Conservation (phyloP, 352 stramenopile species). For the Globisporangium rhizosaccharum region DNA sequence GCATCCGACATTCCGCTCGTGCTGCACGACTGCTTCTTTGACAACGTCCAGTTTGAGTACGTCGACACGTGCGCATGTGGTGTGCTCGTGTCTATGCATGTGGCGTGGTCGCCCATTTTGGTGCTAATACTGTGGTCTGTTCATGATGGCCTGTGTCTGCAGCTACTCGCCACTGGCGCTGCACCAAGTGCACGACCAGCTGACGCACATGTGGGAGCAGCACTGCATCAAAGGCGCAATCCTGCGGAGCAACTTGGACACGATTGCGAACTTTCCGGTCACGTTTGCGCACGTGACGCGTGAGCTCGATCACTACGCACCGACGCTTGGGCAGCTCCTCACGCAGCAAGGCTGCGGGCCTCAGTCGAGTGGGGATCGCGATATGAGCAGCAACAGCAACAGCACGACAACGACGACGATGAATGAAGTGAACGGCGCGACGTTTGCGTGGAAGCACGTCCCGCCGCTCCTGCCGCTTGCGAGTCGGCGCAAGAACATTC, state of each 20-base stretch:
- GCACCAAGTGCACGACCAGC: conserved; percentile 68
- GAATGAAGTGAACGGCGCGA: background rate
- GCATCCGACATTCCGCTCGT: conserved; percentile 93
- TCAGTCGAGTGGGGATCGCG: no score
- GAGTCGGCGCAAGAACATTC: conserved; percentile 53
- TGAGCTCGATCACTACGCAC: conserved; percentile 70
- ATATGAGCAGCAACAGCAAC: background rate
- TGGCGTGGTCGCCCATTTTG: background rate
- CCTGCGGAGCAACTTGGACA: conserved; percentile 65
- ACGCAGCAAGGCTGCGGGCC: conserved; percentile 30
- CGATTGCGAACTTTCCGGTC: conserved; percentile 43
- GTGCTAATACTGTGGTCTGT: conserved; percentile 19
- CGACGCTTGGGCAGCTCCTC: conserved; percentile 73
- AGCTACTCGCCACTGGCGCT: conserved; percentile 67
- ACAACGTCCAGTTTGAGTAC: conserved; percentile 73
- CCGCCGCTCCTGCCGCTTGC: conserved; percentile 43
- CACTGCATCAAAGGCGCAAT: conserved; percentile 65
- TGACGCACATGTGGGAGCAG: conserved; percentile 86
- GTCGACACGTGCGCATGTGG: conserved; percentile 9
- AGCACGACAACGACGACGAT: conserved; percentile 9
- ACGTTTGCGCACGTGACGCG: conserved; percentile 36
- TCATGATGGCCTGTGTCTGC: conserved; percentile 1
- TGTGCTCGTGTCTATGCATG: conserved; percentile 1
- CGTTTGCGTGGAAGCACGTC: conserved; percentile 51
- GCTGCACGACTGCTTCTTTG: conserved; percentile 96